A percentile compares a stretch with the other conserved stretches of the same genome.
phyloP scores from a whole-genome alignment of 805 yeast genomes.

The Geotrichum ghanense region DNA sequence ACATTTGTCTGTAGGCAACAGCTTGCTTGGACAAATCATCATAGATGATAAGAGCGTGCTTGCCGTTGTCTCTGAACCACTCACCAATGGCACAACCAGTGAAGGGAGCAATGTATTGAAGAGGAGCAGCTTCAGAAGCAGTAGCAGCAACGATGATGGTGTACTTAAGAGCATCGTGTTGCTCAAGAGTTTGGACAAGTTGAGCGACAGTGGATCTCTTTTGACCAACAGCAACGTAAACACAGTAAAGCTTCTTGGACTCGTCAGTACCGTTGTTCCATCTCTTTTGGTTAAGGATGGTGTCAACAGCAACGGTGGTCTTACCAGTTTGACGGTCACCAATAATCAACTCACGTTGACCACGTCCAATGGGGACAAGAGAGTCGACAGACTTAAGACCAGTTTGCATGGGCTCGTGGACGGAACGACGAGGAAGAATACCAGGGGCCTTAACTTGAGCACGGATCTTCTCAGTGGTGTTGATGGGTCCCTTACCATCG shows the following conservation, averaged over 20 bases:
- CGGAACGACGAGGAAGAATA: conserved; percentile 98
- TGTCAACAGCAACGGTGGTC: conserved; percentile 97
- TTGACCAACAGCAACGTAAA: conserved; percentile 99
- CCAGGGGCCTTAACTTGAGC: conserved; percentile 99
- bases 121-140: conserved; percentile 99
- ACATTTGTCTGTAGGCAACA: conserved; percentile 99
- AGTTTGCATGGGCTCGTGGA: conserved; percentile 98
- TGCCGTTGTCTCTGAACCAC: conserved; percentile 99
- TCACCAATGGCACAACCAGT: conserved; percentile 99
- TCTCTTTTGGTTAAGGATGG: conserved; percentile 98
- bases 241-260: conserved; percentile 97
- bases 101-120: conserved; percentile 99
- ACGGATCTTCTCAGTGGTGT: conserved; percentile 73
- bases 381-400: conserved; percentile 99
- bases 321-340: conserved; percentile 99
- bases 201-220: conserved; percentile 99
- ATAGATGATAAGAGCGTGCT: conserved; percentile 91
- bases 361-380: conserved; percentile 99
- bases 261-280: conserved; percentile 95
- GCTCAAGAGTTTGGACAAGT: conserved; percentile 97
- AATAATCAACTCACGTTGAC: conserved; percentile 99
- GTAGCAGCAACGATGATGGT: conserved; percentile 98
- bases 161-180: conserved; percentile 95
- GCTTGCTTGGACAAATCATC: conserved; percentile 99
- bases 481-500: conserved; percentile 98